Conservation (phyloP, 306 rosid genomes). For the Hippophae rhamnoides region DNA sequence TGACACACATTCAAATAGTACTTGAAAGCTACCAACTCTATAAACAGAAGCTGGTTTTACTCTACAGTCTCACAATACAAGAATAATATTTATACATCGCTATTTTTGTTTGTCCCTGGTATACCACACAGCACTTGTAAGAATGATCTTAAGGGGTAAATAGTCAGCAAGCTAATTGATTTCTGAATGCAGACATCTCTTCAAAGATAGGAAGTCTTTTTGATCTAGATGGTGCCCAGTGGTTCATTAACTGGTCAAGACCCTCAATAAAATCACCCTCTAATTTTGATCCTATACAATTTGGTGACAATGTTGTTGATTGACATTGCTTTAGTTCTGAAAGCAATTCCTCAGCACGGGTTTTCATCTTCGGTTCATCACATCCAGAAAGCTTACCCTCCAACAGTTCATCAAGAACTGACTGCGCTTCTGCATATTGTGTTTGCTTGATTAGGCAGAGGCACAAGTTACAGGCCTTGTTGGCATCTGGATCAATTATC, state of each 20-base stretch:
- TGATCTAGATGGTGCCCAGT: slow-evolving; percentile 48
- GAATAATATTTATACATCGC: too few relatives aligned
- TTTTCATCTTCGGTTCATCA: slow-evolving; percentile 39
- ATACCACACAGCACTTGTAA: neutral
- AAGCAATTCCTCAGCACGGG: slow-evolving; percentile 46
- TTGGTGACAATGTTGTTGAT: slow-evolving; percentile 11
- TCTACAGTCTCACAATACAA: too few relatives aligned
- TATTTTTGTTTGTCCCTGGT: neutral
- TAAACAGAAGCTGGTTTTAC: too few relatives aligned
- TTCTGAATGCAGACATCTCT: slow-evolving; percentile 68
- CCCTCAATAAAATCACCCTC: slow-evolving; percentile 61
- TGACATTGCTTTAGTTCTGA: slow-evolving; percentile 28
- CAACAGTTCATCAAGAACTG: slow-evolving; percentile 38
- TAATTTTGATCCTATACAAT: slow-evolving; percentile 16
- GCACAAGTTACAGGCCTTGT: slow-evolving; percentile 77
- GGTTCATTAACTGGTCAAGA: slow-evolving; percentile 49
- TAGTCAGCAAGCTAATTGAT: slow-evolving; percentile 65
- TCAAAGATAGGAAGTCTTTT: slow-evolving; percentile 87
- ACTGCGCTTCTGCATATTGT: slow-evolving; percentile 44
- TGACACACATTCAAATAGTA: too few relatives aligned
- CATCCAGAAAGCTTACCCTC: slow-evolving; percentile 38
- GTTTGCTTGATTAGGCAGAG: slow-evolving; percentile 55
- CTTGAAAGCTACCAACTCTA: too few relatives aligned
- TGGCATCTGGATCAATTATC: slow-evolving; percentile 66
- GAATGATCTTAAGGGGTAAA: neutral